Conservation (phyloP, 2,329 filamentous ascomycete species). For the Xylariaceae sp. region DNA sequence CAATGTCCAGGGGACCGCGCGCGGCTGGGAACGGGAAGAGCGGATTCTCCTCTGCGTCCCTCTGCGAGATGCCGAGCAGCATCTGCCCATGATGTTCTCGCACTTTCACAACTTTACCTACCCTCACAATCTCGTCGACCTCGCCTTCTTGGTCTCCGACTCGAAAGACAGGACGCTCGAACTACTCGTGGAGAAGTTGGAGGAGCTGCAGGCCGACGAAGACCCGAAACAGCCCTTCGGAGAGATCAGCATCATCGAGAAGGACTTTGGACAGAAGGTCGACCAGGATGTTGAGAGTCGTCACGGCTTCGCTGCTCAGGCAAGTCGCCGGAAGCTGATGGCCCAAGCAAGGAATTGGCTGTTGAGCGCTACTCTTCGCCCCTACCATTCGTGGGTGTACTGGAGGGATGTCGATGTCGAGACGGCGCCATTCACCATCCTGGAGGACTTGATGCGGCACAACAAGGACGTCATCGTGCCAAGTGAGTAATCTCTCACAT, state of each 20-base stretch:
- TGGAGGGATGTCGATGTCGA: conserved; percentile 99
- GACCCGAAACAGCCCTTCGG: conserved; percentile 80
- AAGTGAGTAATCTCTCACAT: conserved; percentile 63
- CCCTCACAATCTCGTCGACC: conserved; percentile 89
- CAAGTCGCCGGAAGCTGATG: conserved; percentile 90
- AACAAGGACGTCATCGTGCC: conserved; percentile 99
- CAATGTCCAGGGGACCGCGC: conserved; percentile 82
- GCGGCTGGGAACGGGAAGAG: conserved; percentile 94
- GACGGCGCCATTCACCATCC: conserved; percentile 90
- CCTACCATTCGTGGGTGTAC: conserved; percentile 98
- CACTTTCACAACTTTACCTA: conserved; percentile 96
- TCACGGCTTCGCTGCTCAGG: conserved; percentile 95
- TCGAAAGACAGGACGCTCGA: conserved; percentile 86
- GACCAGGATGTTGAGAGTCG: conserved; percentile 96
- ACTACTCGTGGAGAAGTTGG: conserved; percentile 66
- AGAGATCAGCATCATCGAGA: conserved; percentile 96
- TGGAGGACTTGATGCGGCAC: conserved; percentile 97
- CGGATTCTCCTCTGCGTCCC: conserved; percentile 92
- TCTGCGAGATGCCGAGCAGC: conserved; percentile 82
- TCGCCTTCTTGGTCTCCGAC: conserved; percentile 94
- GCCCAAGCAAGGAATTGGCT: conserved; percentile 97
- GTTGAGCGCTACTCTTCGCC: conserved; percentile 82
- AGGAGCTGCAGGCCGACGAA: conserved; percentile 69
- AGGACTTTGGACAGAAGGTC: conserved; percentile 97
- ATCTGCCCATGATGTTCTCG: conserved; percentile 97